Conservation (phyloP, 495 filamentous ascomycete genomes). For the Echria macrotheca region DNA sequence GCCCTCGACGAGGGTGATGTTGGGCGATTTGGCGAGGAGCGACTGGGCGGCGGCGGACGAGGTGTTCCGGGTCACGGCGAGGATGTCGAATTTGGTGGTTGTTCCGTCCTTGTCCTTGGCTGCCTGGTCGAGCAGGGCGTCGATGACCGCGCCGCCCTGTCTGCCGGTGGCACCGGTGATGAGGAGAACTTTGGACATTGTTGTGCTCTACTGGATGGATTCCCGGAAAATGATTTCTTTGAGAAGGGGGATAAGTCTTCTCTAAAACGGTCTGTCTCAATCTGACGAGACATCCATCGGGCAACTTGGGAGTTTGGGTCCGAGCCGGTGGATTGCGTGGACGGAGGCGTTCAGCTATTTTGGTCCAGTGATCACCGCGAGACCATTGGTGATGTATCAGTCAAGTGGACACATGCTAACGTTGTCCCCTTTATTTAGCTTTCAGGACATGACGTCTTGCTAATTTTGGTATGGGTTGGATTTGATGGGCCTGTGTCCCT, state of each 20-base stretch:
- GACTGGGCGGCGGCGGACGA: conserved; percentile 42
- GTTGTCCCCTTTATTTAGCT: no score
- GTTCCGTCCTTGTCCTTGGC: neutral
- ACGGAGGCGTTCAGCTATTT: no score
- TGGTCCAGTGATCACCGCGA: no score
- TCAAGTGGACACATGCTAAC: no score
- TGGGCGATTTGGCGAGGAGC: conserved; percentile 35
- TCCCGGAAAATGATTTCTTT: neutral
- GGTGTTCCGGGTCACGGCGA: conserved; percentile 59
- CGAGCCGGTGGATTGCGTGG: no score
- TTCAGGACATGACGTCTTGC: no score
- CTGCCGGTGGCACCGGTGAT: conserved; percentile 66
- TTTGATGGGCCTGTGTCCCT: no score
- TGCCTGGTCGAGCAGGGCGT: conserved; percentile 43
- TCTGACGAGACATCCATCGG: neutral
- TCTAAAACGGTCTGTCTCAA: neutral
- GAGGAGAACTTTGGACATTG: conserved; percentile 45
- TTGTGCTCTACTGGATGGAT: conserved; percentile 3
- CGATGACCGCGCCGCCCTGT: conserved; percentile 58
- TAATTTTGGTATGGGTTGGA: no score
- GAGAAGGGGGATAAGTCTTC: neutral
- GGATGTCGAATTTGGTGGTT: conserved; percentile 40
- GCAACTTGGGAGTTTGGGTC: no score
- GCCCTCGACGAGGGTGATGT: conserved; percentile 54
- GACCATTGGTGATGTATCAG: no score